Percentiles rank a stretch among this genome's conserved stretches.
Conservation (phyloP, 2,329 filamentous ascomycete species). For the Bipolaris cookei region DNA sequence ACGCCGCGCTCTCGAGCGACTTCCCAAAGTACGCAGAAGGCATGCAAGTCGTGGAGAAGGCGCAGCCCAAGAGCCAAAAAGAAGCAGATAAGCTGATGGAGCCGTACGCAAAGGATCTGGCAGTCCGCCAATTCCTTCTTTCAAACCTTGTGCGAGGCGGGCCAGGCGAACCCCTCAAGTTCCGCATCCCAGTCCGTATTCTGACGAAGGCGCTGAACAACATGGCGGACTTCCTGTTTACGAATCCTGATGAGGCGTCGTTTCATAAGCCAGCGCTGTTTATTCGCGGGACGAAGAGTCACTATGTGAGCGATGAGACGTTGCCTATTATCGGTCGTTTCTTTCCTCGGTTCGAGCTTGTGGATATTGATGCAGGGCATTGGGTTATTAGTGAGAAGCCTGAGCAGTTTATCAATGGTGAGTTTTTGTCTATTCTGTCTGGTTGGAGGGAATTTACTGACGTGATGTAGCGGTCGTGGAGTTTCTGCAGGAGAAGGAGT, state of each 20-base stretch:
- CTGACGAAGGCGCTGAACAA: conserved; percentile 72
- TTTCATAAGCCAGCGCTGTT: conserved; percentile 84
- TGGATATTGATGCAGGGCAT: conserved; percentile 79
- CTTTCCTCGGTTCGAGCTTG: conserved; percentile 77
- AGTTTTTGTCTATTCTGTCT: conserved; percentile 27
- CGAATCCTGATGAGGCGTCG: conserved; percentile 68
- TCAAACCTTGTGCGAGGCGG: conserved; percentile 74
- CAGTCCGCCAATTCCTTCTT: conserved; percentile 88
- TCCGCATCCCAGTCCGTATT: conserved; percentile 77
- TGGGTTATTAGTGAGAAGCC: conserved; percentile 92
- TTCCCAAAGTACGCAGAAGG: conserved; percentile 82
- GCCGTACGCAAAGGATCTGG: conserved; percentile 73
- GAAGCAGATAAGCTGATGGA: conserved; percentile 82
- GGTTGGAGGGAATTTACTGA: conserved; percentile 4
- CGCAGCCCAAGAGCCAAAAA: conserved; percentile 69
- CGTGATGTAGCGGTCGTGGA: conserved; percentile 64
- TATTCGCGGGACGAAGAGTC: conserved; percentile 75
- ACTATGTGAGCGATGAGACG: conserved; percentile 80
- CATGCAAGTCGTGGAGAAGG: conserved; percentile 81
- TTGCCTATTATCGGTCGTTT: conserved; percentile 80
- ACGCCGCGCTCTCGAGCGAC: conserved; percentile 73
- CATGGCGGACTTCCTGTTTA: conserved; percentile 89
- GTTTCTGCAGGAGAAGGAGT: conserved; percentile 63
- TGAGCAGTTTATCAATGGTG: conserved; percentile 76
- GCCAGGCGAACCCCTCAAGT: conserved; percentile 66